Percentiles rank a stretch among this genome's conserved stretches.
Evolutionary conservation across 208 protist genomes (phyloP).

Genomic region (Acanthamoeba lenticulata): DNA sequence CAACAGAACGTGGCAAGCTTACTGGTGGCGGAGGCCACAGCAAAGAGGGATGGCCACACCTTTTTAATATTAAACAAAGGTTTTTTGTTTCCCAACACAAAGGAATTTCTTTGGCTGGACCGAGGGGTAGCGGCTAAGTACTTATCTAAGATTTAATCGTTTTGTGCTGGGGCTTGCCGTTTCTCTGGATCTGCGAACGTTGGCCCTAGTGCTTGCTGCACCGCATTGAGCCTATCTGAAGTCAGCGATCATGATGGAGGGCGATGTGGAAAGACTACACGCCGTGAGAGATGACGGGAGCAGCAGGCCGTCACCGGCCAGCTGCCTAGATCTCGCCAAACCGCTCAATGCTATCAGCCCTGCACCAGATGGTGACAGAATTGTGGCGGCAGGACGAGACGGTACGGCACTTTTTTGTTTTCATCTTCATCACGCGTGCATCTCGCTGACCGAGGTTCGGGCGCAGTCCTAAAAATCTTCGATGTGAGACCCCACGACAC

Average conservation of each 20-base stretch:
- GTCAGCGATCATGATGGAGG: not conserved
- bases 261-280: not conserved
- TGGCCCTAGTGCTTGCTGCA: no score
- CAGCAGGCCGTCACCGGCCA: not conserved
- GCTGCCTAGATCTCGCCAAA: constrained; percentile 70
- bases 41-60: no score
- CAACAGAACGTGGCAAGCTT: no score
- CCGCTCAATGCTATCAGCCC: constrained; percentile 79
- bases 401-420: constrained; percentile 60
- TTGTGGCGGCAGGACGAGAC: constrained; percentile 83
- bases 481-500: constrained; percentile 41
- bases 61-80: no score
- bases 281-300: not conserved
- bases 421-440: not conserved
- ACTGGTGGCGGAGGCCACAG: no score
- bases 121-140: no score
- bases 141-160: no score
- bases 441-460: not conserved
- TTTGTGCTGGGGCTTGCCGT: no score
- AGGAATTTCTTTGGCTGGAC: no score
- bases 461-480: constrained; percentile 75
- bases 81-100: no score
- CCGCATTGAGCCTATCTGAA: no score
- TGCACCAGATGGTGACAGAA: constrained; percentile 72
- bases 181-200: no score